Evolutionary conservation across 306 rosid genomes (phyloP), one percentile per base, ranked within the genome.

Genomic region (Castanea crenata): DNA sequence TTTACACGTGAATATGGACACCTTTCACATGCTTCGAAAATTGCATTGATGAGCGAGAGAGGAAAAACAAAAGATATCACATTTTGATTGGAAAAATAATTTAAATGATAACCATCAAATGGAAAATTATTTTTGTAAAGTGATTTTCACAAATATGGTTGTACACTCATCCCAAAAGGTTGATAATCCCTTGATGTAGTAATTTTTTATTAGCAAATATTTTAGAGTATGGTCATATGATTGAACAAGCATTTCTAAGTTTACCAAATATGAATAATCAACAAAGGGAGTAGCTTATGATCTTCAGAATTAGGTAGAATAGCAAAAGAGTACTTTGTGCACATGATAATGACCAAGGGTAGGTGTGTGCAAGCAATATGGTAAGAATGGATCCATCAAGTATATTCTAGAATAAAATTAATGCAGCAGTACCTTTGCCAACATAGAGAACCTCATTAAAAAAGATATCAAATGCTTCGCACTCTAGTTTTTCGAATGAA

Each of bases 401-500:
- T 31, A 5, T 61, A 76, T 6, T 38, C 23, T 3, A 14, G 46
- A 76, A 38, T 20, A 70, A 38, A 63, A 23, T 13, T 32, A 10
- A 15, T 58, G 54, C 35, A 62, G 16, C 18, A 23, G 55, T 83
- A 94, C 98, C 97, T 92, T 90, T 85, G 74, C 99, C 99, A 6
- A 82, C 76, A 81, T 97, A 94, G 32, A 87, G 83, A 81, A 86
- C 84, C 90, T 91, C 93, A 20, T 94, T 92, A 49, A 94, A 92
- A 49, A 92, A 94, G 65, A 94, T 16, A 86, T 94, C 95, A 77
- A 87, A 88, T 59, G 99, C 99, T 85, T 94, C 97, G 78, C 93
- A 94, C 71, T 94, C 97, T 54, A 97, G 99, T 23, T 74, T 75
- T 65, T 91, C 97, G 76, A 94, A 94, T 32, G 97, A 97, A 80